Evolutionary conservation across 2,329 filamentous ascomycete species (phyloP).

Genomic region (Cadophora sp.): DNA sequence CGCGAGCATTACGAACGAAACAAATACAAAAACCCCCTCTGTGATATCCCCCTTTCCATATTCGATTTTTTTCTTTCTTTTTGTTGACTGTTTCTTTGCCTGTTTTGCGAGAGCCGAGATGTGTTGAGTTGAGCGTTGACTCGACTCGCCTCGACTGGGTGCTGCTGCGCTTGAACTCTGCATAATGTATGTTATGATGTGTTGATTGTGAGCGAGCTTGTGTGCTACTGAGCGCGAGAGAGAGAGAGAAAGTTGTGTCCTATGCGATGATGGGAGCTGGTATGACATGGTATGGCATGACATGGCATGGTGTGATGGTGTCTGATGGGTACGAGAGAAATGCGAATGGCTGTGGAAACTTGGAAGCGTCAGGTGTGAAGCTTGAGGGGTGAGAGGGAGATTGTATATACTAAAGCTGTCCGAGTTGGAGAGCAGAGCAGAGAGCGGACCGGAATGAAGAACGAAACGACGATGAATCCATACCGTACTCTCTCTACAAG

Average conservation of each 20-base stretch:
- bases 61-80: neutral
- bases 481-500: no score
- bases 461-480: neutral
- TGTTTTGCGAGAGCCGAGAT: neutral
- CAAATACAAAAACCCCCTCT: conserved; percentile 7
- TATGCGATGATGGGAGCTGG: neutral
- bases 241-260: no score
- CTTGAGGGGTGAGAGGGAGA: neutral
- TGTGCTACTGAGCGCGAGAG: no score
- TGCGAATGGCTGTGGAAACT: neutral
- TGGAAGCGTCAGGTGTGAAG: neutral
- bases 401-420: conserved; percentile 23
- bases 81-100: neutral
- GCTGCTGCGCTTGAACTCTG: conserved; percentile 6
- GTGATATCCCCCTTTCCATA: conserved; percentile 33
- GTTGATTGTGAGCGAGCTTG: conserved; percentile 6
- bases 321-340: neutral
- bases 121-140: neutral
- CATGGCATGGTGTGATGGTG: conserved; percentile 4
- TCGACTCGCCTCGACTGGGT: neutral
- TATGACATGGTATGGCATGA: neutral
- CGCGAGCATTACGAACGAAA: conserved; percentile 25
- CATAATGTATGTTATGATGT: conserved; percentile 37
- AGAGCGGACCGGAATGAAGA: neutral
- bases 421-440: neutral